These are phyloP conservation scores for Ceratocystis lukuohia DNA, from an alignment of 2,329 filamentous ascomycete species.

Conservation along the genomic window DNA sequence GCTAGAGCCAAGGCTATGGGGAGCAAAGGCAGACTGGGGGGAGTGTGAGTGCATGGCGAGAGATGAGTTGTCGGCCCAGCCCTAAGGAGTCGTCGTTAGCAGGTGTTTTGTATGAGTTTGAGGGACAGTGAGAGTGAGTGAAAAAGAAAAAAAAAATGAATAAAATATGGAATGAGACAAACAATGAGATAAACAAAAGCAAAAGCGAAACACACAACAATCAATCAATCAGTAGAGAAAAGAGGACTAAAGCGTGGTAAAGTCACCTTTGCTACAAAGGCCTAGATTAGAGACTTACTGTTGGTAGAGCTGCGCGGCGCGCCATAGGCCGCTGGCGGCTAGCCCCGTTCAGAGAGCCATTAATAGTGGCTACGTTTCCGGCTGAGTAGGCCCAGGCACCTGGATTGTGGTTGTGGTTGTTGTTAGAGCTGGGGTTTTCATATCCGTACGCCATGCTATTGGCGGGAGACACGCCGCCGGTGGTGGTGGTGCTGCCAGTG, in stretches of 20 bases:
- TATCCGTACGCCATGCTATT: constrained; percentile 34
- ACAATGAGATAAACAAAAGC: too few relatives aligned
- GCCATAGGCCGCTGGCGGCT: constrained; percentile 42
- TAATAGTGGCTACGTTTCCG: constrained; percentile 49
- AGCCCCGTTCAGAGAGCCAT: constrained; percentile 52
- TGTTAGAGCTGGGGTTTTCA: constrained; percentile 53
- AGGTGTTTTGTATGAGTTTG: constrained; percentile 21
- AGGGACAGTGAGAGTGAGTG: neutral
- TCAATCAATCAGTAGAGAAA: too few relatives aligned
- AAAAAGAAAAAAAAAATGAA: neutral
- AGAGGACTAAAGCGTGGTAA: too few relatives aligned
- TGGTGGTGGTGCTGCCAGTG: constrained; percentile 22
- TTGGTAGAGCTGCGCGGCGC: constrained; percentile 51
- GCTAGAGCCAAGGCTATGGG: constrained; percentile 27
- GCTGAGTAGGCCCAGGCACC: constrained; percentile 55
- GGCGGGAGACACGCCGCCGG: constrained; percentile 27
- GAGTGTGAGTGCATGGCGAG: constrained; percentile 30
- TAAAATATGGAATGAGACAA: too few relatives aligned
- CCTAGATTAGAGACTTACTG: constrained; percentile 42
- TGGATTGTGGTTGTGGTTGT: too few relatives aligned
- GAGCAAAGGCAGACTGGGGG: constrained; percentile 27
- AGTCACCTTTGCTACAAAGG: neutral
- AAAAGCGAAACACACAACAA: too few relatives aligned
- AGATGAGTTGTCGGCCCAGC: constrained; percentile 37
- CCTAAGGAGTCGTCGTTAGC: constrained; percentile 26